A percentile compares a stretch with the other conserved stretches of the same genome.
phyloP scores from a whole-genome alignment of 2,329 filamentous ascomycete species.

The Penicillium sp. region DNA sequence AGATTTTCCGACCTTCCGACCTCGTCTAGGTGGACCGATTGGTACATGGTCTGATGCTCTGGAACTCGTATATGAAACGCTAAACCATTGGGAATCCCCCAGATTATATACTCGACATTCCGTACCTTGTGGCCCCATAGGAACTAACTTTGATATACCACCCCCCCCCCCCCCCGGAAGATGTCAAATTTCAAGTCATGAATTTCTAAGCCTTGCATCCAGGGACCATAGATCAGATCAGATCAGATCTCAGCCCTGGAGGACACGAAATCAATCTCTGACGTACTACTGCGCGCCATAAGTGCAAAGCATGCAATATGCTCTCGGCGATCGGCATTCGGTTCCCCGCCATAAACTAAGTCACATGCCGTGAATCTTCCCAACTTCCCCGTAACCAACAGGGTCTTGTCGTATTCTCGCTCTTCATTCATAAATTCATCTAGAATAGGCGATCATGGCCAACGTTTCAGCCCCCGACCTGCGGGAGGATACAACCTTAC shows the following conservation, averaged over 20 bases:
- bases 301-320: background rate
- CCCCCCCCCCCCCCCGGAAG: too few relatives aligned
- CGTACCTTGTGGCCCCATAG: background rate
- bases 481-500: background rate
- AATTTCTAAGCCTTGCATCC: background rate
- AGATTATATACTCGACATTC: background rate
- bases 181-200: background rate
- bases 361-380: slow-evolving; percentile 23
- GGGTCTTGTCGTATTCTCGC: background rate
- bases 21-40: background rate
- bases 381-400: background rate
- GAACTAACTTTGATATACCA: background rate
- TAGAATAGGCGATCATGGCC: background rate
- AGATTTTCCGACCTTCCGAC: background rate
- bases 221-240: background rate
- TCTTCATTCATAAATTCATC: background rate
- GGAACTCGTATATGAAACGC: background rate
- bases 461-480: background rate
- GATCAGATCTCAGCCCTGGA: background rate
- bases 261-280: background rate
- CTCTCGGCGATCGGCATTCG: slow-evolving; percentile 29
- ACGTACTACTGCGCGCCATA: background rate
- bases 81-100: slow-evolving; percentile 1
- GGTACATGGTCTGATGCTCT: background rate
- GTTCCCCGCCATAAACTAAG: slow-evolving; percentile 26